A percentile compares a stretch with the other conserved stretches of the same genome.
phyloP scores from a whole-genome alignment of 2,329 filamentous ascomycete species.

The Ascochyta viciae-villosae region DNA sequence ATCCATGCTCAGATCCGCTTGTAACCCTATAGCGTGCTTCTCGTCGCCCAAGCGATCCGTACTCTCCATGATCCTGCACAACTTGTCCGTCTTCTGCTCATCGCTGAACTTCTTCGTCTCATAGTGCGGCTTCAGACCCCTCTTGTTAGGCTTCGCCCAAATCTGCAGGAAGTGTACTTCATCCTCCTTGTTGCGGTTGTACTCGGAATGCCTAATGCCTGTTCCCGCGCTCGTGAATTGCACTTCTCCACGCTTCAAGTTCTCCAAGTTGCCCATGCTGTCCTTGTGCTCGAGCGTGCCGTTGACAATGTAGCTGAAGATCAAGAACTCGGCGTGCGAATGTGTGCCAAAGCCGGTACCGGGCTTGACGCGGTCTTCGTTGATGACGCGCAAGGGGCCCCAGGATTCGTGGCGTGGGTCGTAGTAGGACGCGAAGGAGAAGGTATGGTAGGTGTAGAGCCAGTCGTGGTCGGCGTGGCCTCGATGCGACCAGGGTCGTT shows the following conservation, averaged over 20 bases:
- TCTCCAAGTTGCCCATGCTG: conserved; percentile 74
- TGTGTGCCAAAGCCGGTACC: conserved; percentile 84
- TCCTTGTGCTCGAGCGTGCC: conserved; percentile 89
- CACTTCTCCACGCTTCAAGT: conserved; percentile 81
- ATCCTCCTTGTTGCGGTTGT: conserved; percentile 75
- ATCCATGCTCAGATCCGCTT: conserved; percentile 84
- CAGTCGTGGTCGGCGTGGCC: conserved; percentile 85
- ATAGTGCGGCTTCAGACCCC: conserved; percentile 75
- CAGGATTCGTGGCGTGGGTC: conserved; percentile 72
- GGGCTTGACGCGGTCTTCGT: conserved; percentile 82
- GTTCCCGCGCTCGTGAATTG: conserved; percentile 91
- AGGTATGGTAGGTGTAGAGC: conserved; percentile 87
- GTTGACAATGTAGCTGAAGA: conserved; percentile 85
- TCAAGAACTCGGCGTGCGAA: conserved; percentile 85
- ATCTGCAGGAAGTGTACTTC: conserved; percentile 88
- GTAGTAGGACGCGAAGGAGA: conserved; percentile 78
- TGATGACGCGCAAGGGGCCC: conserved; percentile 82
- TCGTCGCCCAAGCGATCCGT: conserved; percentile 69
- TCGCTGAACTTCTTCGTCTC: conserved; percentile 77
- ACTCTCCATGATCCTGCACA: conserved; percentile 79
- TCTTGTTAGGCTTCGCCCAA: conserved; percentile 81
- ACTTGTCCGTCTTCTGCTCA: conserved; percentile 71
- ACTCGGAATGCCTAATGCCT: conserved; percentile 80
- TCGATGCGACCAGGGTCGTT: conserved; percentile 73
- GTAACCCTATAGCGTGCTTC: conserved; percentile 77